A percentile compares a stretch with the other conserved stretches of the same genome.
phyloP scores from a whole-genome alignment of 1,284 basidiomycete genomes.

The Fomitopsis pinicola region DNA sequence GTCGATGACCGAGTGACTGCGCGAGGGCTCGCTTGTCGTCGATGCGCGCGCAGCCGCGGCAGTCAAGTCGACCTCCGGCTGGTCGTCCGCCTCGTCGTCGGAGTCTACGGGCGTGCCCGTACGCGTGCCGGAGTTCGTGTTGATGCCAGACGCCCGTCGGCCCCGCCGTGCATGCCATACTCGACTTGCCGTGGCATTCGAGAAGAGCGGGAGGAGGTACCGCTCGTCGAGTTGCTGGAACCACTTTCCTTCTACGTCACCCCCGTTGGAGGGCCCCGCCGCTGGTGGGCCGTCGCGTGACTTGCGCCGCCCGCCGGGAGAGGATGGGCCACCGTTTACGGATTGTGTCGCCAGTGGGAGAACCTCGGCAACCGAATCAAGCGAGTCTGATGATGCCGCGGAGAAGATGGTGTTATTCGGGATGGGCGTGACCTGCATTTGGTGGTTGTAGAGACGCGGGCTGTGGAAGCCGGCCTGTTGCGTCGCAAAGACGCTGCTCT shows the following conservation, averaged over 20 bases:
- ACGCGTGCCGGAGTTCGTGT: constrained; percentile 24
- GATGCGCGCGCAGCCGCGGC: constrained; percentile 8
- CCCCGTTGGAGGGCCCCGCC: constrained; percentile 14
- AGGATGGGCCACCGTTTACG: constrained; percentile 11
- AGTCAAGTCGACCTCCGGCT: constrained; percentile 35
- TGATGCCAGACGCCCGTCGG: constrained; percentile 35
- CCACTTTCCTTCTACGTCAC: constrained; percentile 77
- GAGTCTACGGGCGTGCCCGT: constrained; percentile 47
- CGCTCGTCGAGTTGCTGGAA: constrained; percentile 95
- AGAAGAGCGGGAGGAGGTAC: constrained; percentile 92
- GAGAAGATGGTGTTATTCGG: constrained; percentile 40
- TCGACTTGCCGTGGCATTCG: constrained; percentile 87
- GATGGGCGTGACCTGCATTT: constrained; percentile 33
- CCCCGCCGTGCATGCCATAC: constrained; percentile 81
- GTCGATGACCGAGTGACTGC: constrained; percentile 25
- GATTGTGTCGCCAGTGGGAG: constrained; percentile 64
- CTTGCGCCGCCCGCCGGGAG: constrained; percentile 13
- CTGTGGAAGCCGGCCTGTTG: constrained; percentile 27
- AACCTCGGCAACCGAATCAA: constrained; percentile 78
- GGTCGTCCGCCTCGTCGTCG: constrained; percentile 42
- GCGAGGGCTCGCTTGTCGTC: constrained; percentile 7
- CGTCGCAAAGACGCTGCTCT: constrained; percentile 31
- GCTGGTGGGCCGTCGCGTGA: constrained; percentile 15
- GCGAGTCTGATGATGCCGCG: constrained; percentile 64
- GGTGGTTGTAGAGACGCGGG: constrained; percentile 55